Conservation (phyloP, 73 alveolate genomes). For the Paramecium sonneborni region DNA sequence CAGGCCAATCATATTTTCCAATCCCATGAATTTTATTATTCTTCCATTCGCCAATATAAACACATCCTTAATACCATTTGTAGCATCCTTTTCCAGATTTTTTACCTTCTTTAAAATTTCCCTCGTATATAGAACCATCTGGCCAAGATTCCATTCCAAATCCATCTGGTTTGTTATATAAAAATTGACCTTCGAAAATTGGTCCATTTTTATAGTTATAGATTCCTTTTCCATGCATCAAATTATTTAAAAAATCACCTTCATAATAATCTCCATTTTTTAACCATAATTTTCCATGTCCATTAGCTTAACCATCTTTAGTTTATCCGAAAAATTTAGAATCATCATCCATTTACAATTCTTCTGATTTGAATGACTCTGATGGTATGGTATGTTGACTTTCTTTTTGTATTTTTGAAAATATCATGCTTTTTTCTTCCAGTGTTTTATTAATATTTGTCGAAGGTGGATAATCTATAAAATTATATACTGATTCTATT, state of each 20-base stretch:
- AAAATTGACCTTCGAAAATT: conserved; percentile 69
- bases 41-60: conserved; percentile 68
- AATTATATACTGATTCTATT: background rate
- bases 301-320: conserved; percentile 78
- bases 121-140: conserved; percentile 73
- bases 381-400: background rate
- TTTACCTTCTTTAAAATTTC: conserved; percentile 75
- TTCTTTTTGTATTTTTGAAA: background rate
- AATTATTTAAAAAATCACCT: conserved; percentile 73
- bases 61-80: conserved; percentile 62
- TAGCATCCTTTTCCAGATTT: conserved; percentile 74
- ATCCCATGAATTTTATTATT: conserved; percentile 67
- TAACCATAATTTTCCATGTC: conserved; percentile 76
- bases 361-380: background rate
- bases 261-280: conserved; percentile 75
- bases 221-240: conserved; percentile 79
- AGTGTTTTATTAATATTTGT: background rate
- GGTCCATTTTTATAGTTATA: conserved; percentile 76
- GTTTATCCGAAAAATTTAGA: conserved; percentile 77
- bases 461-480: conserved; percentile 16
- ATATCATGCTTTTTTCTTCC: background rate
- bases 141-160: conserved; percentile 78
- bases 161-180: conserved; percentile 56
- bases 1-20: conserved; percentile 37
- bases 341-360: conserved; percentile 65